A percentile compares a stretch with the other conserved stretches of the same genome.
phyloP scores from a whole-genome alignment of 1,284 basidiomycete species.

The Coniferiporia sulphurascens region DNA sequence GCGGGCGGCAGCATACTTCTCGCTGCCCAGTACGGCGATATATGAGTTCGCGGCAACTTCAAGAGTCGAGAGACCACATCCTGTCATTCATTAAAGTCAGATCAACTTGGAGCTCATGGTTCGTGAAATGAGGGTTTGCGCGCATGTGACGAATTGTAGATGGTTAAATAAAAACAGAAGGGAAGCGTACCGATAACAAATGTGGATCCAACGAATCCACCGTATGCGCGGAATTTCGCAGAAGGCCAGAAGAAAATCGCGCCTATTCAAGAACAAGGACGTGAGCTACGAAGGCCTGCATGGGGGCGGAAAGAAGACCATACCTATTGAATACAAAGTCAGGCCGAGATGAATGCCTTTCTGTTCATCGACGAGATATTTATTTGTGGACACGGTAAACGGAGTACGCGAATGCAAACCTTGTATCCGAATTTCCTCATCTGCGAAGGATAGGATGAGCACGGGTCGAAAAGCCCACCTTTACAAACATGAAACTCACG shows the following conservation, averaged over 20 bases:
- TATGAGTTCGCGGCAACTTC: slow-evolving; percentile 80
- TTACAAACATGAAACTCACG: slow-evolving; percentile 30
- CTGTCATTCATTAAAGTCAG: slow-evolving; percentile 27
- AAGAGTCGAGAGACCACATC: slow-evolving; percentile 66
- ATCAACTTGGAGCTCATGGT: too few species aligned
- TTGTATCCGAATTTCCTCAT: slow-evolving; percentile 60
- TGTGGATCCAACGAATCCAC: slow-evolving; percentile 71
- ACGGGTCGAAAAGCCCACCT: background rate
- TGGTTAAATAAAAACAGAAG: background rate
- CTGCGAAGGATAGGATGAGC: slow-evolving; percentile 27
- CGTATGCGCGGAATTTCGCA: slow-evolving; percentile 60
- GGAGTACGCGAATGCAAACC: slow-evolving; percentile 29
- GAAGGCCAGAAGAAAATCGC: slow-evolving; percentile 82
- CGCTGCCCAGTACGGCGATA: slow-evolving; percentile 63
- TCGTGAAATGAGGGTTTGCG: too few species aligned
- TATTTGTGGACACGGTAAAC: background rate
- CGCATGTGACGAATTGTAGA: too few species aligned
- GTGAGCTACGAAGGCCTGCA: background rate
- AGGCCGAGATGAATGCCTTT: slow-evolving; percentile 69
- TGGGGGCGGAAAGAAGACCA: slow-evolving; percentile 9
- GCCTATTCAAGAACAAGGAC: slow-evolving; percentile 30
- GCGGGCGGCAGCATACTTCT: slow-evolving; percentile 70
- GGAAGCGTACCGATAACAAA: slow-evolving; percentile 51
- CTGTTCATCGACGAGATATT: slow-evolving; percentile 26
- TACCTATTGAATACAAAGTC: slow-evolving; percentile 62